A percentile compares a stretch with the other conserved stretches of the same genome.
phyloP scores from a whole-genome alignment of 768 basidiomycete species.

The Dictyophora rubrovolvata region DNA sequence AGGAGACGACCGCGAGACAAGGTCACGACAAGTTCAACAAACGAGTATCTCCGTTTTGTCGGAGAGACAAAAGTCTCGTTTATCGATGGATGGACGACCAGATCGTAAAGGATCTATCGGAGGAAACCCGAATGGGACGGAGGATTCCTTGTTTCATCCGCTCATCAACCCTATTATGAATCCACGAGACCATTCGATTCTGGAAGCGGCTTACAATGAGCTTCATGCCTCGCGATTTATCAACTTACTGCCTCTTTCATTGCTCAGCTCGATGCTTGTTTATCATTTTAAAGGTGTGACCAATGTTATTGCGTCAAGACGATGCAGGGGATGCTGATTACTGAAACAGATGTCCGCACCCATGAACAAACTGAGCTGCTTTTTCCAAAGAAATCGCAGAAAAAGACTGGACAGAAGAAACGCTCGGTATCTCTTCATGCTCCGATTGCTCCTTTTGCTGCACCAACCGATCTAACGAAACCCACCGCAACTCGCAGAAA shows the following conservation, averaged over 20 bases:
- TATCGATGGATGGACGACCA: neutral
- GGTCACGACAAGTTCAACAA: neutral
- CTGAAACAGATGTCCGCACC: constrained; percentile 46
- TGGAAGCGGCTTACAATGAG: constrained; percentile 55
- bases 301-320: neutral
- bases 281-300: constrained; percentile 52
- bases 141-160: constrained; percentile 3
- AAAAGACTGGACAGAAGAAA: neutral
- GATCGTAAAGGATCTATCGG: neutral
- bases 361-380: constrained; percentile 52
- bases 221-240: constrained; percentile 63
- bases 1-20: neutral
- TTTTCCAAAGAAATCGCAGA: constrained; percentile 37
- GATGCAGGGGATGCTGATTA: neutral
- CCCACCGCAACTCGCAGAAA: neutral
- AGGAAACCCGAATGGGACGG: neutral
- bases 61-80: neutral
- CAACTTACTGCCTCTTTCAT: constrained; percentile 51
- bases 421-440: neutral
- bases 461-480: neutral
- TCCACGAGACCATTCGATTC: constrained; percentile 56
- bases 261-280: constrained; percentile 47
- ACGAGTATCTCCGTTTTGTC: neutral
- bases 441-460: neutral
- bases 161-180: constrained; percentile 27